phyloP scores from a whole-genome alignment of 805 yeast genomes.

The Saccharomycopsis fibuligera region DNA sequence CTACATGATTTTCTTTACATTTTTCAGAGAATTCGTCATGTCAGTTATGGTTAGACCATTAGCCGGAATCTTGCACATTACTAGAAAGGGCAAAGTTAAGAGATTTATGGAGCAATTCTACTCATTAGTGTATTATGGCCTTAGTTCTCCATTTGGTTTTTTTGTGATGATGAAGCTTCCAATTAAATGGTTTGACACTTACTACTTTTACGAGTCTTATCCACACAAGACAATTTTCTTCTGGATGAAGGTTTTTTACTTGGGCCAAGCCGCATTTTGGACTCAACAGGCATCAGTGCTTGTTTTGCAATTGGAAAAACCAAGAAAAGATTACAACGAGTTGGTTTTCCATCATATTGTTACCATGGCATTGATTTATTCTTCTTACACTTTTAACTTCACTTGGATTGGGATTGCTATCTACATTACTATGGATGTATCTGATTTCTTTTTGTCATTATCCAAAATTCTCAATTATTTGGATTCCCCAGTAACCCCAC shows the following conservation, averaged over 20 bases:
- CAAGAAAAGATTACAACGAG: constrained; percentile 89
- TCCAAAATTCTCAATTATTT: constrained; percentile 87
- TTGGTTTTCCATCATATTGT: constrained; percentile 89
- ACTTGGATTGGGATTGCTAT: constrained; percentile 92
- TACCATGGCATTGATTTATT: constrained; percentile 80
- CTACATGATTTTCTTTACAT: constrained; percentile 83
- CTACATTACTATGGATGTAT: constrained; percentile 92
- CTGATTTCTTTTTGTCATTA: constrained; percentile 79
- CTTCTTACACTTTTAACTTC: constrained; percentile 89
- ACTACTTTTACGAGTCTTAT: constrained; percentile 68
- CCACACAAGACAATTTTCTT: constrained; percentile 76
- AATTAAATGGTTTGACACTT: constrained; percentile 84
- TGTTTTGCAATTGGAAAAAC: constrained; percentile 81
- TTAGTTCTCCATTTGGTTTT: constrained; percentile 80
- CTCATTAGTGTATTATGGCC: constrained; percentile 71
- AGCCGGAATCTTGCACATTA: constrained; percentile 49
- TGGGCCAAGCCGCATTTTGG: constrained; percentile 96
- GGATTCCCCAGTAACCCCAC: constrained; percentile 55
- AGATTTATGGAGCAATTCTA: constrained; percentile 94
- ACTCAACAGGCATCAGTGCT: constrained; percentile 88
- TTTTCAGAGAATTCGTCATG: constrained; percentile 87
- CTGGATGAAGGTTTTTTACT: constrained; percentile 72
- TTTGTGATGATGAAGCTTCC: constrained; percentile 82
- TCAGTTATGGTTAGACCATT: constrained; percentile 70
- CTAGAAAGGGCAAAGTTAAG: constrained; percentile 47